Base-by-base conservation (phyloP, 352 stramenopile genomes). In the Pythium plurisporium region DNA sequence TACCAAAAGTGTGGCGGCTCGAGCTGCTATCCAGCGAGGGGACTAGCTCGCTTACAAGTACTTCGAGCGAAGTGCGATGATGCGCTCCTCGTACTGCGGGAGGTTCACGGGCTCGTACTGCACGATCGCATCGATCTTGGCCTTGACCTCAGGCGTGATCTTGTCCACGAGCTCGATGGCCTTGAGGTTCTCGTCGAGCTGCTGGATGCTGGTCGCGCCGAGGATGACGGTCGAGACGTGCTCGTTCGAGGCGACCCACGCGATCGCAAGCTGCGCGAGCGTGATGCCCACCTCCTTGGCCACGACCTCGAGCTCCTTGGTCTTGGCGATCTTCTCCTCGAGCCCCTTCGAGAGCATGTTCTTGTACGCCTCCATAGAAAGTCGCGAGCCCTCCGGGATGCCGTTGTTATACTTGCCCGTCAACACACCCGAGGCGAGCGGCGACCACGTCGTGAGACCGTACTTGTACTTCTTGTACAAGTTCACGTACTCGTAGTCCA, bases 321-420 rank as follows among this genome's bases (percentile, higher is more conserved):
- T 42, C 48, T 60, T 55, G 55, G 46, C 26, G 23, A 38, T 41
- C 10, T 23, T 37, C 9, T 57, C 38, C 20, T 42, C 20, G 5
- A 53, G 43, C 58, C 76, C 47, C 46, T 59, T 44, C 48, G 23
- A 36, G 52, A 66, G 34, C 38, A 62, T 52, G 34, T 45, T 22
- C 22, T 37, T 33, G 51, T 65, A 58, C 58, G 59, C 59, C 19
- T 59, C 53, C 30, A 58, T 70, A 49, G 60, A 55, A 15, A 62
- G 22, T 48, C 53, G 66, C 19, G 43, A 48, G 53, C 76, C 71
- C 3, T 71, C 55, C 17, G 50, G 59, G 17, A 62, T 64, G 15
- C 61, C 72, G 4, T 52, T 33, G 61, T 55, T 68, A 67, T 89
- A 86, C 63, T 91, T 91, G 47, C 76, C 76, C n/a, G 78, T 86